phyloP scores from a whole-genome alignment of 139 green algal genomes.

The Chlorella sp. region DNA sequence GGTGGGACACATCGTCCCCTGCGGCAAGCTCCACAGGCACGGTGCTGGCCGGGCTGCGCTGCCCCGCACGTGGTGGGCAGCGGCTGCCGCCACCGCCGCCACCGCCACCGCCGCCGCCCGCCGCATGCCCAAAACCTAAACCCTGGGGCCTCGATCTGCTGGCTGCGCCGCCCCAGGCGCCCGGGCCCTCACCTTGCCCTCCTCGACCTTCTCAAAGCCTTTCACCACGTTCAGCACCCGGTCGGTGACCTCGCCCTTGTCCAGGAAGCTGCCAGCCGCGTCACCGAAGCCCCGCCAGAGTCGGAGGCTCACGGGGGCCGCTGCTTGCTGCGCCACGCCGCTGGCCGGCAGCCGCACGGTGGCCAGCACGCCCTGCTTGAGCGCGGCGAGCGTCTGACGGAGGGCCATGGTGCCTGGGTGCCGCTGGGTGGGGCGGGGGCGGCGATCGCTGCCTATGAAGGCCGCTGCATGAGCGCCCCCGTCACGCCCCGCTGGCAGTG shows the following conservation, averaged over 20 bases:
- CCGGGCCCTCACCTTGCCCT: constrained; percentile 78
- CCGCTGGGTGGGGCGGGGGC: no score
- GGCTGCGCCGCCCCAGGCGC: not conserved
- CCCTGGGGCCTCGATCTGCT: not conserved
- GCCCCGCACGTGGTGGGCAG: not conserved
- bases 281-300: constrained; percentile 54
- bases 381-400: no score
- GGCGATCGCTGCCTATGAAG: no score
- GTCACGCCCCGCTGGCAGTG: no score
- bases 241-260: constrained; percentile 93
- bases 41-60: not conserved
- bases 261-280: constrained; percentile 73
- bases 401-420: no score
- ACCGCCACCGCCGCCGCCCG: not conserved
- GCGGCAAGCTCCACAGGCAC: not conserved
- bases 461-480: no score
- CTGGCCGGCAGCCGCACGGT: constrained; percentile 24
- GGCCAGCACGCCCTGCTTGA: constrained; percentile 38
- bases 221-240: constrained; percentile 94
- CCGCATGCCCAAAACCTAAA: constrained; percentile 1
- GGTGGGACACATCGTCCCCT: not conserved
- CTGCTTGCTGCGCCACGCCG: constrained; percentile 13
- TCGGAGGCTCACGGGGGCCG: constrained; percentile 24
- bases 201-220: constrained; percentile 98
- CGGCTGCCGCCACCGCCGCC: not conserved